Evolutionary conservation across 2,329 filamentous ascomycete genomes (phyloP).

Genomic region (Davidsoniella virescens): DNA sequence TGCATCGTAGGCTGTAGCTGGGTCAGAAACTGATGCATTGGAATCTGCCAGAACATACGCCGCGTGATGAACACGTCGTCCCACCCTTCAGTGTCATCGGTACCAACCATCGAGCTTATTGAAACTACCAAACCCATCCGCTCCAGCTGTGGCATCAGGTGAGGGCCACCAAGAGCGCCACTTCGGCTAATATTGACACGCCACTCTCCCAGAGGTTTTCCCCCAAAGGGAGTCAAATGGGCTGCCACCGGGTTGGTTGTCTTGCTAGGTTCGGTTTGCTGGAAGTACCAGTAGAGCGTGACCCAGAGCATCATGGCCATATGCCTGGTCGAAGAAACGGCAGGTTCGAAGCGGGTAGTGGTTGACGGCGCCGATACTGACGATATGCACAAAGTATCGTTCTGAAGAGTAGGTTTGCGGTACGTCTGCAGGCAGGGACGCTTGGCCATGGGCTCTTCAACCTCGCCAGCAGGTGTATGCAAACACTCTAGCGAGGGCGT

Average conservation of each 20-base stretch:
- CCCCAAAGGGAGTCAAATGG: constrained; percentile 49
- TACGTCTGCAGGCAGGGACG: constrained; percentile 28
- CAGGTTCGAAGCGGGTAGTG: constrained; percentile 56
- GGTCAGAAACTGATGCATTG: constrained; percentile 75
- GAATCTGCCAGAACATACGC: constrained; percentile 81
- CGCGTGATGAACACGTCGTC: constrained; percentile 66
- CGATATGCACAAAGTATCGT: constrained; percentile 79
- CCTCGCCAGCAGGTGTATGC: constrained; percentile 3
- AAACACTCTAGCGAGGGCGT: background rate
- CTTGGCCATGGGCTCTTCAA: constrained; percentile 12
- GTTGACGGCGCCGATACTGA: constrained; percentile 74
- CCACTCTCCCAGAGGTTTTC: constrained; percentile 74
- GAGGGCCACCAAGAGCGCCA: constrained; percentile 71
- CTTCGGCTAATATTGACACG: constrained; percentile 68
- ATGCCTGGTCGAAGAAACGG: constrained; percentile 67
- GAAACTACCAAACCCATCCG: constrained; percentile 75
- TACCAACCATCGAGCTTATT: constrained; percentile 55
- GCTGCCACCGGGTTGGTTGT: constrained; percentile 41
- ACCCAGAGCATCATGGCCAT: constrained; percentile 96
- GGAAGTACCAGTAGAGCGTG: constrained; percentile 94
- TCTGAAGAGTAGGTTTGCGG: constrained; percentile 54
- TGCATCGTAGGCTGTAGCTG: constrained; percentile 47
- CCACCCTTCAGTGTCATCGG: constrained; percentile 52
- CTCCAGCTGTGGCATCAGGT: constrained; percentile 78
- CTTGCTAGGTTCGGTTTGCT: constrained; percentile 58